Evolutionary conservation across 768 basidiomycete species (phyloP), one percentile per base, ranked within the genome.

Genomic region (Pleurotus citrinopileatus): DNA sequence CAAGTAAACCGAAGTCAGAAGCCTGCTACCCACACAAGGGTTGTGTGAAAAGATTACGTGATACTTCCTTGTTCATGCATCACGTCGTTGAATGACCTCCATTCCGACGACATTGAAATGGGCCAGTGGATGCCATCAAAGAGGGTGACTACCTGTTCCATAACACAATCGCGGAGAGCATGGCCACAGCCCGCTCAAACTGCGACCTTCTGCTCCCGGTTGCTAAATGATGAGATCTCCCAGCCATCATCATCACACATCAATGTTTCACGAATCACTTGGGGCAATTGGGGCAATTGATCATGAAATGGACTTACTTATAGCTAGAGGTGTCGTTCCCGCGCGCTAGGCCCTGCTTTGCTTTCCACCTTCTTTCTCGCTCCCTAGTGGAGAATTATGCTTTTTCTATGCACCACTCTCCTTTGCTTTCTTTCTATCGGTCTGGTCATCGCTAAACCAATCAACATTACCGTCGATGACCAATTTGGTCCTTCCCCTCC

Each of bases 321-420:
- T 36, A 51, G 22, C 32, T 36, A 15, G 29, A 9, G 19, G 17
- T 12, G 10, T 19, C 9, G 10, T 37, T 23, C 48, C 22, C 48
- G 34, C 48, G 34, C 48, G 34, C 23, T n/a, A 37, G 20, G 28
- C 15, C 27, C 23, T 37, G 29, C 13, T 8, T 13, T 15, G 15
- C 34, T 36, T 32, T 26, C 19, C 22, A 20, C 25, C 19, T 51
- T 51, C 19, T 25, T 36, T 51, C 23, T 13, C 29, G 34, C 48
- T 51, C 48, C 48, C 48, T 51, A 51, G 48, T 9, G 48, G 48
- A 51, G 48, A 25, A 51, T 20, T 36, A 51, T 51, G 48, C 29
- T 51, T 44, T 22, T 17, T 37, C 32, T 26, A 37, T 51, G 29
- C 13, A 36, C 34, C 19, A 51, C 34, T 13, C 34, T 51, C 48